Evolutionary conservation across 2,329 filamentous ascomycete species (phyloP).

Genomic region (Chalaropsis ovoidea): DNA sequence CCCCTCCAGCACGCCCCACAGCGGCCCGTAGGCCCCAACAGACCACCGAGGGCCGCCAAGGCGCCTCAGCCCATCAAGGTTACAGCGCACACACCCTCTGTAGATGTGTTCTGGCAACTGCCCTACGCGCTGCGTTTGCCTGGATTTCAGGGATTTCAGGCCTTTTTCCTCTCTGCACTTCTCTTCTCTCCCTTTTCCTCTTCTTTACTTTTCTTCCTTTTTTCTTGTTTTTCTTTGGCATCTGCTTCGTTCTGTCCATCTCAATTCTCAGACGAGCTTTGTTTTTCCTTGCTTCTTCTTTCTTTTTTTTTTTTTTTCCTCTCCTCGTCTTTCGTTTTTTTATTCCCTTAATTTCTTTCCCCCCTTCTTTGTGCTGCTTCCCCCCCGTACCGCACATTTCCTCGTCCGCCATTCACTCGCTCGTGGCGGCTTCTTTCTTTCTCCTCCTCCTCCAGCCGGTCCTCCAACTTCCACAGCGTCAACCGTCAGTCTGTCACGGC

Average conservation of each 20-base stretch:
- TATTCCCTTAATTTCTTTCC: conserved; percentile 21
- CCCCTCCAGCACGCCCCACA: too few relatives aligned
- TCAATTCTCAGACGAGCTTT: conserved; percentile 1
- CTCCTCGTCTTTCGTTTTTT: conserved; percentile 5
- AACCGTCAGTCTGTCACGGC: neutral
- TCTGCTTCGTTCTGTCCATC: conserved; percentile 1
- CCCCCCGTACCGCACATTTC: neutral
- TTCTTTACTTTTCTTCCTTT: neutral
- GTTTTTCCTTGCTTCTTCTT: neutral
- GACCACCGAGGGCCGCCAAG: too few relatives aligned
- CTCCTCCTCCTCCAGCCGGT: neutral
- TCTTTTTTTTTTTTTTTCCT: conserved; percentile 6
- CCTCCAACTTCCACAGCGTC: neutral
- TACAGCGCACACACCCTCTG: too few relatives aligned
- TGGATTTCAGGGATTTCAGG: neutral
- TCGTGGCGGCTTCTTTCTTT: conserved; percentile 14
- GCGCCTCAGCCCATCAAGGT: too few relatives aligned
- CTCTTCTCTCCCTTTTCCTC: neutral
- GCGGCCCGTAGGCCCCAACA: neutral
- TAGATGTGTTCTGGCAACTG: neutral
- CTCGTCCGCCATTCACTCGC: conserved; percentile 19
- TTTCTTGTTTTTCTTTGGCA: neutral
- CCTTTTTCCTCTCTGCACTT: neutral
- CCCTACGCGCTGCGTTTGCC: neutral
- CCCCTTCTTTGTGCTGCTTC: conserved; percentile 12